These are phyloP conservation scores for Eutrema yunnanense DNA, from an alignment of 345 rosid species.

Conservation along the genomic window DNA sequence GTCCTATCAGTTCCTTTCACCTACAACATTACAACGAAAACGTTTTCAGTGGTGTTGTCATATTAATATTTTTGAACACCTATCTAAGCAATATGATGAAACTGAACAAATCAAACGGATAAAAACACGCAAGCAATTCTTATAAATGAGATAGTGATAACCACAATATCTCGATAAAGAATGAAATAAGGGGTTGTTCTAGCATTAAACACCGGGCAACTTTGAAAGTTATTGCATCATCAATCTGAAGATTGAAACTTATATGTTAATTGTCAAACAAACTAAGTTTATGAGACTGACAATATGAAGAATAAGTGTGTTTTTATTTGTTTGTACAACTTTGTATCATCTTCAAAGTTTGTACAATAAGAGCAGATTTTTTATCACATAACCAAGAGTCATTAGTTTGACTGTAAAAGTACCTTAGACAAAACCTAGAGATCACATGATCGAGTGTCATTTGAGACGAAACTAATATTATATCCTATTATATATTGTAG, in stretches of 20 bases:
- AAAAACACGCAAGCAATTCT: background rate
- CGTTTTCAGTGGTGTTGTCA: conserved; percentile 53
- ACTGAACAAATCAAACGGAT: background rate
- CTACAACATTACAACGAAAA: conserved; percentile 34
- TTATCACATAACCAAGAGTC: too few relatives aligned
- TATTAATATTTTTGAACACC: conserved; percentile 36
- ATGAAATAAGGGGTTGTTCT: conserved; percentile 79
- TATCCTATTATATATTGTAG: too few relatives aligned
- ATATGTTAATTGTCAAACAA: background rate
- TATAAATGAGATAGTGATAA: conserved; percentile 9
- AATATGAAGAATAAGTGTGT: background rate
- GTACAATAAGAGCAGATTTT: too few relatives aligned
- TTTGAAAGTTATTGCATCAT: conserved; percentile 57
- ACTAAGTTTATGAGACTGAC: background rate
- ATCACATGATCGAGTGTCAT: too few relatives aligned
- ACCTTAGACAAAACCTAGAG: too few relatives aligned
- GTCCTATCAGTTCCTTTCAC: conserved; percentile 85
- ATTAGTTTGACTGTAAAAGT: too few relatives aligned
- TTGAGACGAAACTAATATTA: too few relatives aligned
- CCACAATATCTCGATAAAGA: conserved; percentile 85
- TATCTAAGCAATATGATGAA: background rate
- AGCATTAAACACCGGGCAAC: conserved; percentile 84
- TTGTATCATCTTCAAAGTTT: too few relatives aligned
- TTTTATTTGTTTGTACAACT: conserved; percentile 42
- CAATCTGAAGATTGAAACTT: conserved; percentile 40